Percentiles rank a stretch among this genome's conserved stretches.
Evolutionary conservation across 192 early-diverging fungal species (phyloP).

Genomic region (Jimgerdemannia lactiflua): DNA sequence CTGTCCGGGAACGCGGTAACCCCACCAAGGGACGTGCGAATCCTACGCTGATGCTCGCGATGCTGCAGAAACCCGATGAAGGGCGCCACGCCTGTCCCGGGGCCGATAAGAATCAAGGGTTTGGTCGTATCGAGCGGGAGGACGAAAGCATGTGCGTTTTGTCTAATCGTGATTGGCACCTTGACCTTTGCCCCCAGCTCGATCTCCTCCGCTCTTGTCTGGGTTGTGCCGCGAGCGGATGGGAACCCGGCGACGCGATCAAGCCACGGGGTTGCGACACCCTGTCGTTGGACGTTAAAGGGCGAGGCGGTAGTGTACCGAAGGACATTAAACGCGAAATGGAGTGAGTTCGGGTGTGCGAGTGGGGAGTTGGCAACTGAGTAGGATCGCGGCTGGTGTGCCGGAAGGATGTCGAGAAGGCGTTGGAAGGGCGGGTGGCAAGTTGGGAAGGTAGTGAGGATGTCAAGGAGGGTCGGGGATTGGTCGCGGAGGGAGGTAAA

Average conservation of each 20-base stretch:
- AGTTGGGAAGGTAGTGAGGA: slow-evolving; percentile 78
- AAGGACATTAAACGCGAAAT: slow-evolving; percentile 89
- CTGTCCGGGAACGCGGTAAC: slow-evolving; percentile 14
- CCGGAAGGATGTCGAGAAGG: slow-evolving; percentile 75
- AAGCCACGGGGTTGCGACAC: slow-evolving; percentile 83
- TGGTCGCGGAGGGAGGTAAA: slow-evolving; percentile 71
- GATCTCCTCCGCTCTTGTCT: background rate
- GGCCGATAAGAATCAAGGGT: slow-evolving; percentile 84
- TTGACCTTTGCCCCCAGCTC: background rate
- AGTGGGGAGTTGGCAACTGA: slow-evolving; percentile 76
- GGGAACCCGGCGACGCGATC: slow-evolving; percentile 31
- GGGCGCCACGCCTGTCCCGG: slow-evolving; percentile 96
- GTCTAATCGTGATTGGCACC: slow-evolving; percentile 32
- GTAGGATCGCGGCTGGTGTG: slow-evolving; percentile 85
- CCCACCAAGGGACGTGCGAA: slow-evolving; percentile 31
- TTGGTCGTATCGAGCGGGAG: slow-evolving; percentile 56
- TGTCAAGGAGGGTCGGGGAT: slow-evolving; percentile 72
- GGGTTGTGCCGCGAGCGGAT: slow-evolving; percentile 18
- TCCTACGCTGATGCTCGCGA: slow-evolving; percentile 47
- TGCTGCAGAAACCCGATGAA: slow-evolving; percentile 89
- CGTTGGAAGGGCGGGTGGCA: slow-evolving; percentile 64
- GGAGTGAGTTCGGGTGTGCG: slow-evolving; percentile 41
- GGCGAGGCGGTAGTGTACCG: slow-evolving; percentile 54
- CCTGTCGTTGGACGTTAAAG: slow-evolving; percentile 42
- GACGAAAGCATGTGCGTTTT: slow-evolving; percentile 60